Evolutionary conservation across 2,329 filamentous ascomycete genomes (phyloP).

Genomic region (Paracorniculantispora psalliotae): DNA sequence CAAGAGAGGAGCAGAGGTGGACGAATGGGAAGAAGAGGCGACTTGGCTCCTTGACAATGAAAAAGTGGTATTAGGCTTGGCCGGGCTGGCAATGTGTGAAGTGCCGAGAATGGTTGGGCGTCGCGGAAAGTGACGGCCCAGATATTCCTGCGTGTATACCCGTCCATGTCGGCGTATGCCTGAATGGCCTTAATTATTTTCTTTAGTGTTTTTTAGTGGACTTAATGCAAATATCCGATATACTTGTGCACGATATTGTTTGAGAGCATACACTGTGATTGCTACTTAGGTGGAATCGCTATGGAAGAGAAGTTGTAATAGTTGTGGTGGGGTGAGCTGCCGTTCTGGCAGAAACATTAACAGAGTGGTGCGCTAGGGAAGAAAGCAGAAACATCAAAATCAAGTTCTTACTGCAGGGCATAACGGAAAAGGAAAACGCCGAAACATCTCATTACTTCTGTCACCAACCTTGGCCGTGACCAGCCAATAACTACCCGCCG

Average conservation of each 20-base stretch:
- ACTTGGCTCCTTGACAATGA: neutral
- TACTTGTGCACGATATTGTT: conserved; percentile 21
- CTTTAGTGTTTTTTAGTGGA: conserved; percentile 50
- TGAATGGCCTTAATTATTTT: conserved; percentile 31
- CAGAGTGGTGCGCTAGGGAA: neutral
- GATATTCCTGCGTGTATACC: conserved; percentile 5
- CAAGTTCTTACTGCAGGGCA: neutral
- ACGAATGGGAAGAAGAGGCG: neutral
- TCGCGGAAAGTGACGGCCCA: conserved; percentile 2
- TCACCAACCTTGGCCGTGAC: too few relatives aligned
- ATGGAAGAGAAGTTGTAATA: neutral
- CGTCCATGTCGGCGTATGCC: conserved; percentile 7
- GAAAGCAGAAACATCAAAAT: neutral
- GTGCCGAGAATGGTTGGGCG: neutral
- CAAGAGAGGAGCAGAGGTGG: conserved; percentile 6
- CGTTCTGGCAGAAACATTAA: neutral
- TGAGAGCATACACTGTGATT: neutral
- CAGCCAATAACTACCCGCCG: too few relatives aligned
- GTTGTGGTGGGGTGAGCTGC: neutral
- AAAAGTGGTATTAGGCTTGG: conserved; percentile 8
- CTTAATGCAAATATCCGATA: conserved; percentile 60
- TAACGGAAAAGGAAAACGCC: conserved; percentile 1
- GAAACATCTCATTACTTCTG: neutral
- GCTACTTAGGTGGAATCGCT: neutral
- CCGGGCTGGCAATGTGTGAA: conserved; percentile 6